Percentiles rank a stretch among this genome's conserved stretches.
phyloP scores from a whole-genome alignment of 352 stramenopile species.

The Aphanomyces euteiches region DNA sequence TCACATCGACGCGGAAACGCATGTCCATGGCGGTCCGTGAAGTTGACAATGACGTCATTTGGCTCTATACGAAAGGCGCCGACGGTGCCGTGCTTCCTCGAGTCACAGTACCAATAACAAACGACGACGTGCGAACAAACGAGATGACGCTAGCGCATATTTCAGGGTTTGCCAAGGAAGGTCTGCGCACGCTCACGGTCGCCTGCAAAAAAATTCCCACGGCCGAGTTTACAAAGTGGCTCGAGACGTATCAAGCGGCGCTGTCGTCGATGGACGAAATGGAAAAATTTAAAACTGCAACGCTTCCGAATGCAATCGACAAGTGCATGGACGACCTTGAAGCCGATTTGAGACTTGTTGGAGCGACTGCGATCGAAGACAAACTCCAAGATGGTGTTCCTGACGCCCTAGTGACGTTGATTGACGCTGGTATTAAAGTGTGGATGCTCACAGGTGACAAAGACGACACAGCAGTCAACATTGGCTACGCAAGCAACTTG shows the following conservation, averaged over 20 bases:
- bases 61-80: conserved; percentile 42
- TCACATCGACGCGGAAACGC: conserved; percentile 63
- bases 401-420: conserved; percentile 80
- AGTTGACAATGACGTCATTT: not conserved
- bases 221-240: conserved; percentile 55
- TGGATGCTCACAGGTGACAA: conserved; percentile 95
- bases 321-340: conserved; percentile 82
- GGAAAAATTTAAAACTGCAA: conserved; percentile 71
- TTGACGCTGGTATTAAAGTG: conserved; percentile 84
- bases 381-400: conserved; percentile 89
- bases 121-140: not conserved
- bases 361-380: conserved; percentile 92
- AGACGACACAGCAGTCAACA: conserved; percentile 93
- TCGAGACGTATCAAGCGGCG: conserved; percentile 55
- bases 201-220: conserved; percentile 57
- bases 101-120: not conserved
- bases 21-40: conserved; percentile 63
- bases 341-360: conserved; percentile 72
- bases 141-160: conserved; percentile 41
- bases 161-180: conserved; percentile 80
- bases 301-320: conserved; percentile 61
- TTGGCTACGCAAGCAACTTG: conserved; percentile 87
- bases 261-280: conserved; percentile 70
- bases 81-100: conserved; percentile 58
- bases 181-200: conserved; percentile 83